Base-by-base conservation (phyloP, 139 green algal species). In the Pseudopediastrum boryanum region DNA sequence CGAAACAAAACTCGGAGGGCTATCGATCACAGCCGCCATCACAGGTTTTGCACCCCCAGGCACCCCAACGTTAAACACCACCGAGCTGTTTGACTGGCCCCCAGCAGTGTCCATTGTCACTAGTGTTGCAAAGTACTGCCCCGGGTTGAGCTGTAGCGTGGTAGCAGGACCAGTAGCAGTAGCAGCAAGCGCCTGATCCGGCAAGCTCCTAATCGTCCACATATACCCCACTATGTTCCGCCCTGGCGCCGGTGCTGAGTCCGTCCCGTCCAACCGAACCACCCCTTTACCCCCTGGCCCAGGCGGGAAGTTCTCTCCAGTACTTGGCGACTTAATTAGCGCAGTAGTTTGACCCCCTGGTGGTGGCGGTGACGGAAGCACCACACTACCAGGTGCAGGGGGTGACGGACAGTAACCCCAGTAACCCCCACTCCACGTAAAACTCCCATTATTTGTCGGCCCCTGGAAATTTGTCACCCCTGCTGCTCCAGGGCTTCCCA, bases 71-170 rank as follows among this genome's bases (percentile, higher is more conserved):
- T 16, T 12, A 12, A 56, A 8, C n/a, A 78, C 71, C 71, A 69
- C 43, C 2, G 71, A 69, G 21, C 67, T 43, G 38, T n/a, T 78
- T 7, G 71, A 38, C n/a, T 69, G 67, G 21, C 71, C 41, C 3
- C 71, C 71, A 12, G 51, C 27, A 8, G 35, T 78, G 46, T 80
- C 74, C 4, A 42, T 13, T 21, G 72, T 38, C 19, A 54, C 21
- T 23, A 80, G 29, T 2, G 43, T 62, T 31, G 72, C 74, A 39
- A 73, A 66, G 44, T 80, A 80, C 44, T 62, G 43, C 29, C 74
- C 61, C 19, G 74, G 44, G 38, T 61, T 29, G 2, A 80, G 74
- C 44, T 43, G 21, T 2, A 73, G 25, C 1, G 61, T 73, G 44
- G 61, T 62, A 38, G 72, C 74, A 23, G 74, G 74, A 61, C 72